Percentiles rank a stretch among this genome's conserved stretches.
These are phyloP conservation scores for Ogataea pilisensis DNA, from an alignment of 805 yeast genomes.

Conservation along the genomic window DNA sequence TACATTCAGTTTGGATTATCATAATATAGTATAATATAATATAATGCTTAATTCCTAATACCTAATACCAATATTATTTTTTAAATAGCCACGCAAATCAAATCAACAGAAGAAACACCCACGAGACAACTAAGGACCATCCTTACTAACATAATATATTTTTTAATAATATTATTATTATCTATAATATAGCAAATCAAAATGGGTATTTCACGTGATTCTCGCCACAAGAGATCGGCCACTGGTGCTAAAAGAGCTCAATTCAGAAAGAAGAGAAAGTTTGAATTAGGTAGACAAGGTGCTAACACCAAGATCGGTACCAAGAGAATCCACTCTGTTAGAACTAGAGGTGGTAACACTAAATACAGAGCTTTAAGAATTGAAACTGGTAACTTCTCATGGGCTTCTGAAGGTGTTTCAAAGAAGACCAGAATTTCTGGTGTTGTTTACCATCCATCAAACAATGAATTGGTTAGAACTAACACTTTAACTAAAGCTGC, in stretches of 20 bases:
- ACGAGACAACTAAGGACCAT: too few species aligned
- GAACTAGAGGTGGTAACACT: constrained; percentile 99
- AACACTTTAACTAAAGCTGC: constrained; percentile 99
- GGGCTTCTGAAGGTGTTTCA: constrained; percentile 99
- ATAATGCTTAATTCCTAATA: too few species aligned
- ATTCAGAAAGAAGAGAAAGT: constrained; percentile 99
- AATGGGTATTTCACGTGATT: constrained; percentile 99
- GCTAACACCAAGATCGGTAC: constrained; percentile 99
- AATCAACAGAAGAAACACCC: too few species aligned
- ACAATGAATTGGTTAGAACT: constrained; percentile 99
- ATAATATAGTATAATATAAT: too few species aligned
- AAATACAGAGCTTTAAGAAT: constrained; percentile 99
- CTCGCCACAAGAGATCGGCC: constrained; percentile 99
- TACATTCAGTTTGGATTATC: too few species aligned
- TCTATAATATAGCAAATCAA: constrained; percentile 28
- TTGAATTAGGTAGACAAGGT: constrained; percentile 99
- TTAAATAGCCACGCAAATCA: too few species aligned
- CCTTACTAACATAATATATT: background rate
- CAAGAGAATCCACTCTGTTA: constrained; percentile 98
- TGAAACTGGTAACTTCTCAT: constrained; percentile 98
- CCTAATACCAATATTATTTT: too few species aligned
- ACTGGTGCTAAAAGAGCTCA: constrained; percentile 99
- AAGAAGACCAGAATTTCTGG: constrained; percentile 98
- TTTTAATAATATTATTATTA: background rate
- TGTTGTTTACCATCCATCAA: constrained; percentile 99